A percentile compares a stretch with the other conserved stretches of the same genome.
Evolutionary conservation across 371 early-diverging fungal genomes (phyloP).

Genomic region (Coemansia sp.): DNA sequence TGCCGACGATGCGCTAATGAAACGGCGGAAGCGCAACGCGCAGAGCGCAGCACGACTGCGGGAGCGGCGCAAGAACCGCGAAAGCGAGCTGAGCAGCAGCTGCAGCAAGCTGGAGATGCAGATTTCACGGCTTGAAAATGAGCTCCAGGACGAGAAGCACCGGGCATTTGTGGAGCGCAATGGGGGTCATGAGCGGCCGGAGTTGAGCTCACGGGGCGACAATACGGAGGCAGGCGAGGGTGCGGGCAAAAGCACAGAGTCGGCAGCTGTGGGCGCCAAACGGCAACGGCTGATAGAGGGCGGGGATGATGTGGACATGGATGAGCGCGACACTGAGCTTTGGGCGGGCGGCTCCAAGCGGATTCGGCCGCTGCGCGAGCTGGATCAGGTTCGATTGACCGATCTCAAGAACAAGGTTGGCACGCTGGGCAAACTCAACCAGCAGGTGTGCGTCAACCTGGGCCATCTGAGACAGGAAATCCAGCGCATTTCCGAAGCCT

Average conservation of each 20-base stretch:
- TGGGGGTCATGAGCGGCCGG: background rate
- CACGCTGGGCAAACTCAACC: slow-evolving; percentile 42
- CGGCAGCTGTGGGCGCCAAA: slow-evolving; percentile 1
- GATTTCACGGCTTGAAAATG: slow-evolving; percentile 37
- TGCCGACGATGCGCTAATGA: slow-evolving; percentile 42
- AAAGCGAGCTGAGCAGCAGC: slow-evolving; percentile 31
- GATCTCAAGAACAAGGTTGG: slow-evolving; percentile 37
- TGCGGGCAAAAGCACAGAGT: background rate
- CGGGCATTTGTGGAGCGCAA: slow-evolving; percentile 20
- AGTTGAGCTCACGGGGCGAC: background rate
- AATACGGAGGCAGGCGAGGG: background rate
- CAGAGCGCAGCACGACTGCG: slow-evolving; percentile 51
- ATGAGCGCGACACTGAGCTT: background rate
- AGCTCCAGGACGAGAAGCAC: slow-evolving; percentile 38
- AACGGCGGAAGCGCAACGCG: slow-evolving; percentile 50
- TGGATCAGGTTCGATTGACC: slow-evolving; percentile 39
- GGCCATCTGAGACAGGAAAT: slow-evolving; percentile 41
- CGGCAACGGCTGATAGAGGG: slow-evolving; percentile 12
- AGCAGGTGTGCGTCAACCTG: slow-evolving; percentile 40
- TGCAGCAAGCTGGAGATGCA: slow-evolving; percentile 34
- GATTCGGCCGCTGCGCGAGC: slow-evolving; percentile 36
- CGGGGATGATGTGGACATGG: slow-evolving; percentile 14
- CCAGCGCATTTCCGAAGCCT: slow-evolving; percentile 25
- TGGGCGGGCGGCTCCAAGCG: slow-evolving; percentile 1
- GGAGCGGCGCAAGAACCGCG: slow-evolving; percentile 47